Evolutionary conservation across 768 basidiomycete species (phyloP), one percentile per base, ranked within the genome.

Genomic region (Tricholoma furcatifolium): DNA sequence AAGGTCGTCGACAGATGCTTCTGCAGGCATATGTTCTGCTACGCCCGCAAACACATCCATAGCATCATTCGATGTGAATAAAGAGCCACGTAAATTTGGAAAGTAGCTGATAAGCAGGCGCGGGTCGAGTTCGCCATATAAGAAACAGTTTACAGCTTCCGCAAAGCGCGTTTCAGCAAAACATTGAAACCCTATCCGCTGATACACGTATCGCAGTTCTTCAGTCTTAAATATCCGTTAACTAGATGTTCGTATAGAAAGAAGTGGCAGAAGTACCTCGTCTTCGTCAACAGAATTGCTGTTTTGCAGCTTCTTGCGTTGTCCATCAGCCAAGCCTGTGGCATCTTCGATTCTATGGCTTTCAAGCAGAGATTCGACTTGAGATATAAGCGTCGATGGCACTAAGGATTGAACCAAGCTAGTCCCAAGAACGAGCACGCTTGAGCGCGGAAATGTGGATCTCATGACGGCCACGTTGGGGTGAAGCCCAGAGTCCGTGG

Each of bases 41-140:
- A 95, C 76, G 8, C 93, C 93, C 42, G 83, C 75, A 70, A 85
- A 94, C 5, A 93, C 72, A 53, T 89, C 82, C 38, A 88, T 73
- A 10, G 77, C 70, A 52, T 91, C 84, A 8, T 73, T 71, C 7
- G 70, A 59, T 10, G 59, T 60, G 63, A 87, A 85, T 23, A 93
- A 70, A 10, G 75, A 70, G 17, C 87, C 88, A 24, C 86, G 77
- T n/a, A 94, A 70, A 54, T 84, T 78, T 6, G 90, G 84, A 61
- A 85, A 95, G 66, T 91, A 87, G 56, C 89, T 84, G 55, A 95
- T 73, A 35, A 93, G 76, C 2, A 94, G 65, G 12, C 93, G 82
- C 0, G 93, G 91, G 68, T 97, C 93, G n/a, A 91, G 70, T 41
- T 86, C 82, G 32, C 91, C 93, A 50, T 83, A 78, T 62, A 88